Evolutionary conservation across 352 stramenopile genomes (phyloP).

Genomic region (Phytophthora pluvialis): DNA sequence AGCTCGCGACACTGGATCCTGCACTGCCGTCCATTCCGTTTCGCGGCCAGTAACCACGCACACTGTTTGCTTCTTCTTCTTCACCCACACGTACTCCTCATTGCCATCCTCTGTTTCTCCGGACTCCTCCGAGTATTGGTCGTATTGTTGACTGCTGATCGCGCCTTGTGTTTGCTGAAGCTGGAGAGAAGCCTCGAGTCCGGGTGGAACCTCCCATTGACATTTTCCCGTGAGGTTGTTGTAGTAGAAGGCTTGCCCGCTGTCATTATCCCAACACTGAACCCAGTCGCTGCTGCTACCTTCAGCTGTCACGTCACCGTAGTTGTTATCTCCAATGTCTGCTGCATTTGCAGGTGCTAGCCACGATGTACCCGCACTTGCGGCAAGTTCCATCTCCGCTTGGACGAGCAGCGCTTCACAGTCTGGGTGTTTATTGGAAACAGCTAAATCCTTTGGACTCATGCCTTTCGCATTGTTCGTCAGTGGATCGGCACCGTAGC

Average conservation of each 20-base stretch:
- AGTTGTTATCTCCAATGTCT: constrained; percentile 18
- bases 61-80: constrained; percentile 76
- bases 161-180: constrained; percentile 26
- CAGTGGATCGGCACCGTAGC: constrained; percentile 57
- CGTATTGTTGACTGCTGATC: constrained; percentile 36
- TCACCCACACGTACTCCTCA: constrained; percentile 76
- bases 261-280: constrained; percentile 71
- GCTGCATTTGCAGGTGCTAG: constrained; percentile 62
- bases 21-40: constrained; percentile 68
- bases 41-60: constrained; percentile 66
- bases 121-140: constrained; percentile 11
- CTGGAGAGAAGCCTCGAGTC: constrained; percentile 41
- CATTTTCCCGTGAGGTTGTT: constrained; percentile 77
- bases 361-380: constrained; percentile 51
- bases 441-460: constrained; percentile 59
- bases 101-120: constrained; percentile 30
- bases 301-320: constrained; percentile 12
- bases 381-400: constrained; percentile 46
- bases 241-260: constrained; percentile 68
- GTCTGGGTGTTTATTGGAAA: constrained; percentile 48
- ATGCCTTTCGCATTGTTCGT: constrained; percentile 53
- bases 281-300: constrained; percentile 43
- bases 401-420: constrained; percentile 53
- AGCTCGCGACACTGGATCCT: constrained; percentile 56
- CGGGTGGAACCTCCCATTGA: constrained; percentile 61